phyloP scores from a whole-genome alignment of 2,329 filamentous ascomycete species.

The Ophiocordyceps camponoti-saundersi region DNA sequence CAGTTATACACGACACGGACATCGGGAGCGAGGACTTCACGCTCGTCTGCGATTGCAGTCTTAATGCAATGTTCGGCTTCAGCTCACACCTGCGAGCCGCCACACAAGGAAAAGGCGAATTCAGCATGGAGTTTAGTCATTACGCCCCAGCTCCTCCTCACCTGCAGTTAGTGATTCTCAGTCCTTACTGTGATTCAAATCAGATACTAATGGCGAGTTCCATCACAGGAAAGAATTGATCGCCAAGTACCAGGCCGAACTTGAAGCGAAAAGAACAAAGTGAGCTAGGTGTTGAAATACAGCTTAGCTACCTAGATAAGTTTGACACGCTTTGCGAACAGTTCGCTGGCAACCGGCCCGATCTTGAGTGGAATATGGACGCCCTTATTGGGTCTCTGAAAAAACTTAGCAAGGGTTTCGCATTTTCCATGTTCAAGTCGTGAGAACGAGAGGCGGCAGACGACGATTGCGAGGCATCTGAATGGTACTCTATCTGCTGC shows the following conservation, averaged over 20 bases:
- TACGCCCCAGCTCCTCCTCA: slow-evolving; percentile 78
- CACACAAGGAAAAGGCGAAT: slow-evolving; percentile 97
- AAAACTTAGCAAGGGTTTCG: too few relatives aligned
- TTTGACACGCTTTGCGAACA: too few relatives aligned
- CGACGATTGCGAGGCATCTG: too few relatives aligned
- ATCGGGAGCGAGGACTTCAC: slow-evolving; percentile 90
- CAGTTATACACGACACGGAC: slow-evolving; percentile 89
- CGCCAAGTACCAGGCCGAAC: slow-evolving; percentile 40
- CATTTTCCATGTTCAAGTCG: too few relatives aligned
- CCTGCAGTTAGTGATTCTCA: slow-evolving; percentile 51
- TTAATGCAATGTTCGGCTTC: slow-evolving; percentile 98
- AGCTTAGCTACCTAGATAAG: too few relatives aligned
- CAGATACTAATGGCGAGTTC: slow-evolving; percentile 3
- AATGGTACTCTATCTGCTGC: too few relatives aligned
- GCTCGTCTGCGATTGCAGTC: slow-evolving; percentile 73
- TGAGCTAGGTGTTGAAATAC: slow-evolving; percentile 17
- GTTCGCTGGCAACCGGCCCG: too few relatives aligned
- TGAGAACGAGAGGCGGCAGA: too few relatives aligned
- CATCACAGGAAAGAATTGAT: slow-evolving; percentile 36
- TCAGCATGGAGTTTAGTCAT: slow-evolving; percentile 97
- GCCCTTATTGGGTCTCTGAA: too few relatives aligned
- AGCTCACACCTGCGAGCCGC: slow-evolving; percentile 78
- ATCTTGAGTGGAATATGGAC: too few relatives aligned
- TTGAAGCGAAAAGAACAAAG: slow-evolving; percentile 38
- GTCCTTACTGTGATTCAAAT: background rate